These are phyloP conservation scores for Fusarium avenaceum DNA, from an alignment of 2,329 filamentous ascomycete genomes.

Conservation along the genomic window DNA sequence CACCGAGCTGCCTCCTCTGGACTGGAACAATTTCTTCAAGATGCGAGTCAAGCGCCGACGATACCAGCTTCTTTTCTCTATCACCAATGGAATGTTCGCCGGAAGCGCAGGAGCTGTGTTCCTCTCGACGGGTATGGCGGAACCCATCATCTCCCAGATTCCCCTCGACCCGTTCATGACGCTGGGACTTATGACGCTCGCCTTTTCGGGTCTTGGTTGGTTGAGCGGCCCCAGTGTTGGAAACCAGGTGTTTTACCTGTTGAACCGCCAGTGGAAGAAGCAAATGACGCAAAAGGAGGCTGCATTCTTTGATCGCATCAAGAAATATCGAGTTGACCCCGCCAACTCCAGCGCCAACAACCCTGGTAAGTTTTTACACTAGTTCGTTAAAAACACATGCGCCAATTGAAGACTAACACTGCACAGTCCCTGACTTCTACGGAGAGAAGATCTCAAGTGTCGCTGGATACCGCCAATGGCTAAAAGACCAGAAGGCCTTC, in stretches of 20 bases:
- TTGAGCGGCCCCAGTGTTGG: constrained; percentile 86
- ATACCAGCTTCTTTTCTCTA: constrained; percentile 84
- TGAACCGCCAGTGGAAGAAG: constrained; percentile 77
- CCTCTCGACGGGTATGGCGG: constrained; percentile 78
- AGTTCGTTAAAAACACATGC: background rate
- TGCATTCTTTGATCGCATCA: constrained; percentile 92
- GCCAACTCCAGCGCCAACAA: constrained; percentile 90
- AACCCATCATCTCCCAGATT: constrained; percentile 77
- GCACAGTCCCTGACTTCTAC: constrained; percentile 91
- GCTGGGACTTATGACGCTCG: constrained; percentile 82
- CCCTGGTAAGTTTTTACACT: constrained; percentile 66
- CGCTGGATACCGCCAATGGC: constrained; percentile 90
- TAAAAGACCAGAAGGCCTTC: constrained; percentile 97
- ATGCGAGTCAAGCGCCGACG: constrained; percentile 87
- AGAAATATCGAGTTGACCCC: constrained; percentile 92
- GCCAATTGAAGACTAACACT: constrained; percentile 36
- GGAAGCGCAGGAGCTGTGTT: constrained; percentile 74
- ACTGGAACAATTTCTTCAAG: constrained; percentile 95
- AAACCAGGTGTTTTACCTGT: constrained; percentile 80
- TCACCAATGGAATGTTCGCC: constrained; percentile 72
- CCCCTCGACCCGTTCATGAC: constrained; percentile 91
- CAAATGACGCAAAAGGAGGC: constrained; percentile 91
- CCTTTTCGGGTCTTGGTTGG: constrained; percentile 87
- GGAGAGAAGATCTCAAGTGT: constrained; percentile 98
- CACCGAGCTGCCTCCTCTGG: constrained; percentile 60